Conservation (phyloP, 768 basidiomycete species). For the Lentinula raphanica region DNA sequence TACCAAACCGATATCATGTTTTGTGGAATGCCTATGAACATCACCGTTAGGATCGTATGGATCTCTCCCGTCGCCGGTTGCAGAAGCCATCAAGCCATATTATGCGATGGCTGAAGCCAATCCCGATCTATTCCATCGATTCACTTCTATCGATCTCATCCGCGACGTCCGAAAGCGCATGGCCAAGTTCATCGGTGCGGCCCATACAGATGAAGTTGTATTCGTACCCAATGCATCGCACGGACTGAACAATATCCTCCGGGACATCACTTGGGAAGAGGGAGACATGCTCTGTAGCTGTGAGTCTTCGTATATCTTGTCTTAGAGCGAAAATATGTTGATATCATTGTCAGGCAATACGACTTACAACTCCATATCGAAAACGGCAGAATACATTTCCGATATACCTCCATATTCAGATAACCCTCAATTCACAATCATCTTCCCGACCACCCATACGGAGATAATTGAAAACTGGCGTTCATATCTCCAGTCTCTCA, state of each 20-base stretch:
- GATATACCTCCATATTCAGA: conserved; percentile 46
- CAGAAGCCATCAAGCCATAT: conserved; percentile 36
- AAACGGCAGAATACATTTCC: conserved; percentile 42
- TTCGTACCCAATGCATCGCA: conserved; percentile 58
- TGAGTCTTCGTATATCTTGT: conserved; percentile 26
- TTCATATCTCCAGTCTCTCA: conserved; percentile 20
- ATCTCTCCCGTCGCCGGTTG: conserved; percentile 48
- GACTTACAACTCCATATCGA: conserved; percentile 48
- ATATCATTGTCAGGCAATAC: conserved; percentile 36
- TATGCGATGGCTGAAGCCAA: conserved; percentile 42
- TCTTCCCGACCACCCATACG: conserved; percentile 46
- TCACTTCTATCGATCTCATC: conserved; percentile 30
- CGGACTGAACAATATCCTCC: conserved; percentile 61
- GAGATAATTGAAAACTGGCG: conserved; percentile 51
- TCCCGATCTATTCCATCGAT: conserved; percentile 50
- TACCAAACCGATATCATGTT: background rate
- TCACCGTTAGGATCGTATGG: conserved; percentile 50
- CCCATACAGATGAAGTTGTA: conserved; percentile 48
- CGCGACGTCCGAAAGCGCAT: conserved; percentile 37
- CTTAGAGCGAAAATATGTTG: background rate
- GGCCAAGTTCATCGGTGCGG: conserved; percentile 46
- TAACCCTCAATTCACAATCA: conserved; percentile 37
- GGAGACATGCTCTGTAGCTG: conserved; percentile 64
- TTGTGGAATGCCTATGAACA: background rate
- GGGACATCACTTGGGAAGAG: conserved; percentile 62